A percentile compares a stretch with the other conserved stretches of the same genome.
Conservation (phyloP, 352 stramenopile species). For the Hyaloperonospora arabidopsidis region DNA sequence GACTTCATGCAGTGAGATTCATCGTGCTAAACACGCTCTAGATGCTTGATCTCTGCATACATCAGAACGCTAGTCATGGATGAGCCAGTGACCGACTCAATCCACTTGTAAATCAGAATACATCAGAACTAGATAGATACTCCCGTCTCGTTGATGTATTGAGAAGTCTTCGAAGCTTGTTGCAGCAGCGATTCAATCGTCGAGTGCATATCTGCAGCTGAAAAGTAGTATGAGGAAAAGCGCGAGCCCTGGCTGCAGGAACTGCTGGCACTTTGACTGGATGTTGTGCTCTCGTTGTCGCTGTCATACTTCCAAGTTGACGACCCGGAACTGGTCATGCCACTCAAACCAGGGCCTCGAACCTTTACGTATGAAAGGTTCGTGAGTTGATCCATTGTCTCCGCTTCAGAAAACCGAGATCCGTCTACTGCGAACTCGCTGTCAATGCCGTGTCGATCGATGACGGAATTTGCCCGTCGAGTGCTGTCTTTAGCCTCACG, state of each 20-base stretch:
- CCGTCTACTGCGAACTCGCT: slow-evolving; percentile 36
- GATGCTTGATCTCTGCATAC: no score
- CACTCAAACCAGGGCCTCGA: slow-evolving; percentile 25
- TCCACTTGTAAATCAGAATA: background rate
- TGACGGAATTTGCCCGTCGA: slow-evolving; percentile 47
- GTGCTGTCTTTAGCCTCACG: slow-evolving; percentile 50
- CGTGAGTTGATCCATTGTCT: slow-evolving; percentile 32
- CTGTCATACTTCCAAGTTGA: slow-evolving; percentile 46
- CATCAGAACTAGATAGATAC: slow-evolving; percentile 26
- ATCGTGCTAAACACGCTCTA: no score
- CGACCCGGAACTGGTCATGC: slow-evolving; percentile 18
- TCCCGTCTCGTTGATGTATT: slow-evolving; percentile 41
- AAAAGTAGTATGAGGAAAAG: slow-evolving; percentile 42
- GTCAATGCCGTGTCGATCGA: slow-evolving; percentile 52
- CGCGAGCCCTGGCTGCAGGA: slow-evolving; percentile 31
- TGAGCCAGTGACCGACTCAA: no score
- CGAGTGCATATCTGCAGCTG: slow-evolving; percentile 52
- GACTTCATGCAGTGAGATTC: no score
- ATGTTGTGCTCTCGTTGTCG: slow-evolving; percentile 46
- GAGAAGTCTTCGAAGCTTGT: slow-evolving; percentile 57
- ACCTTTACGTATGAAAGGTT: slow-evolving; percentile 38
- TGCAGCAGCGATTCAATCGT: slow-evolving; percentile 70
- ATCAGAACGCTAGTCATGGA: no score
- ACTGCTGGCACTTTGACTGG: slow-evolving; percentile 33
- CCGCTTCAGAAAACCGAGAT: slow-evolving; percentile 24